phyloP scores from a whole-genome alignment of 1,284 basidiomycete genomes.

The Phellinidium pouzarii region DNA sequence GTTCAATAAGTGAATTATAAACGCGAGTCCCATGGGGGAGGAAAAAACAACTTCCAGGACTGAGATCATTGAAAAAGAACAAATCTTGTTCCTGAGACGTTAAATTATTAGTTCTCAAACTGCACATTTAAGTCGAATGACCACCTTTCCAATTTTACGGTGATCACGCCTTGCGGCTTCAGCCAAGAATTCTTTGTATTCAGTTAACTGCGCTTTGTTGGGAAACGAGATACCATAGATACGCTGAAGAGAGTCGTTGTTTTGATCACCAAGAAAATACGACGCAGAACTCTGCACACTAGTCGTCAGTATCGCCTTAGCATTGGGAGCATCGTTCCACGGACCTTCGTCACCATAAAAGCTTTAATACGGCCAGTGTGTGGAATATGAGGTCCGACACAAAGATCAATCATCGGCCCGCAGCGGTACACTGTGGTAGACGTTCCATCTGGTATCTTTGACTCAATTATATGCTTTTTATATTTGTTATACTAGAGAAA shows the following conservation, averaged over 20 bases:
- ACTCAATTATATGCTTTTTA: slow-evolving; percentile 94
- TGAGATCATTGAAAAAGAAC: slow-evolving; percentile 97
- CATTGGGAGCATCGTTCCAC: slow-evolving; percentile 17
- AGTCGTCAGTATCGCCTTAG: slow-evolving; percentile 5
- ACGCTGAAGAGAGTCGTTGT: slow-evolving; percentile 93
- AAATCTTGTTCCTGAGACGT: slow-evolving; percentile 85
- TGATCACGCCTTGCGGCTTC: slow-evolving; percentile 98
- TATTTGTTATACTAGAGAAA: slow-evolving; percentile 91
- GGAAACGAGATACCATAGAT: slow-evolving; percentile 99
- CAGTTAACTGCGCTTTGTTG: slow-evolving; percentile 91
- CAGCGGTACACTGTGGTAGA: slow-evolving; percentile 98
- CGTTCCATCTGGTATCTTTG: slow-evolving; percentile 94
- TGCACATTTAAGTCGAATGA: background rate
- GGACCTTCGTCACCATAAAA: slow-evolving; percentile 87
- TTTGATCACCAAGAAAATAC: slow-evolving; percentile 94
- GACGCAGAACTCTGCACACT: slow-evolving; percentile 83
- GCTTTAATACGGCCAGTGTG: slow-evolving; percentile 98
- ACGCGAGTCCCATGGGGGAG: slow-evolving; percentile 95
- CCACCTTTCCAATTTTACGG: slow-evolving; percentile 84
- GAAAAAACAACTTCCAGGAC: slow-evolving; percentile 95
- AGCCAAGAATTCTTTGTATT: slow-evolving; percentile 94
- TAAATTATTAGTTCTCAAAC: background rate
- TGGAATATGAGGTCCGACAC: slow-evolving; percentile 95
- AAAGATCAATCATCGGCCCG: slow-evolving; percentile 97
- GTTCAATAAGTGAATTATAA: slow-evolving; percentile 90